Percentiles rank a stretch among this genome's conserved stretches.
Conservation (phyloP, 257 asterid genomes). For the Agastache rugosa region DNA sequence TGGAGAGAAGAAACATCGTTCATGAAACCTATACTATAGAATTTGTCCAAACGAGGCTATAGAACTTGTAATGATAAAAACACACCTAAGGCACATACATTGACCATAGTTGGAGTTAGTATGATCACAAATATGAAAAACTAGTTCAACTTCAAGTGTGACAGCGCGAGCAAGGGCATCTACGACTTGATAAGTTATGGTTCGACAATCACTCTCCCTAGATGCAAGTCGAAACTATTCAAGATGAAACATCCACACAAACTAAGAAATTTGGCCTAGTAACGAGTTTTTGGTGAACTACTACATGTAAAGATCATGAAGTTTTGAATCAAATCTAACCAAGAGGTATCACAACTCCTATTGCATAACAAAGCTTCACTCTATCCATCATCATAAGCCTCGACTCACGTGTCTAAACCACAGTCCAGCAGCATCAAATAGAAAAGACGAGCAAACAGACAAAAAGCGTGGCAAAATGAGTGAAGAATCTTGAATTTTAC, state of each 20-base stretch:
- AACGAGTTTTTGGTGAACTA: not conserved
- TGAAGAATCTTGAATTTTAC: conserved; percentile 6
- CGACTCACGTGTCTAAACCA: not conserved
- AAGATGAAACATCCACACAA: not conserved
- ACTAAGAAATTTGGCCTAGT: not conserved
- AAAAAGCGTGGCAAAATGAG: not conserved
- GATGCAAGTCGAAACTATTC: not conserved
- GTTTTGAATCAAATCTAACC: conserved; percentile 11
- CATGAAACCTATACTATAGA: no score
- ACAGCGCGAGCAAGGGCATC: not conserved
- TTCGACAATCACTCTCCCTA: not conserved
- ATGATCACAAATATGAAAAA: not conserved
- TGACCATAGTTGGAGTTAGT: not conserved
- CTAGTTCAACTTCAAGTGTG: not conserved
- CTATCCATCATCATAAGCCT: not conserved
- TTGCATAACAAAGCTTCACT: not conserved
- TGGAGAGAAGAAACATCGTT: no score
- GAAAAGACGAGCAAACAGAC: not conserved
- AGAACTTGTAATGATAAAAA: not conserved
- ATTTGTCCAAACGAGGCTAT: not conserved
- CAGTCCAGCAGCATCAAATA: conserved; percentile 1
- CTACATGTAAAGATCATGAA: not conserved
- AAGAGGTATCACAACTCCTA: conserved; percentile 3
- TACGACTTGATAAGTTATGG: not conserved
- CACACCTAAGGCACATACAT: not conserved